A percentile compares a stretch with the other conserved stretches of the same genome.
Evolutionary conservation across 495 filamentous ascomycete genomes (phyloP).

Genomic region (Annulohypoxylon stygium): DNA sequence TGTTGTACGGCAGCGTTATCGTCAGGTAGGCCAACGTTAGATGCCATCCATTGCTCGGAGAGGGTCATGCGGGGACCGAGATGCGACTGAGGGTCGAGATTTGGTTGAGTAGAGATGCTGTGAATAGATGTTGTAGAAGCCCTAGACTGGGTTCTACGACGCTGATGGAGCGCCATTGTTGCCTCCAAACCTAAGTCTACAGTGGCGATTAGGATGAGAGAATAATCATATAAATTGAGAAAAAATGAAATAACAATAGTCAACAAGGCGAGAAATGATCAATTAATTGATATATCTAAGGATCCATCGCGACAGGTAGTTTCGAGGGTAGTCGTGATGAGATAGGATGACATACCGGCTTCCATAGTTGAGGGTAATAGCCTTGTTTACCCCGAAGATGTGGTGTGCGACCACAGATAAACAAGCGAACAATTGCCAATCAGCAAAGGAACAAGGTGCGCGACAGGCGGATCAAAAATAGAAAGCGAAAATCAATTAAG

Average conservation of each 20-base stretch:
- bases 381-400: conserved; percentile 50
- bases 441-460: conserved; percentile 18
- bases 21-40: conserved; percentile 62
- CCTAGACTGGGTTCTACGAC: conserved; percentile 74
- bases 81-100: conserved; percentile 68
- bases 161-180: conserved; percentile 48
- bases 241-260: not conserved
- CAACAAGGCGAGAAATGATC: not conserved
- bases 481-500: conserved; percentile 31
- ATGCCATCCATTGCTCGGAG: conserved; percentile 66
- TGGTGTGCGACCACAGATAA: conserved; percentile 47
- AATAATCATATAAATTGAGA: not conserved
- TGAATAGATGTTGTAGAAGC: conserved; percentile 88
- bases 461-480: conserved; percentile 24
- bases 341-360: conserved; percentile 37
- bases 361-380: conserved; percentile 35
- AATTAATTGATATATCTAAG: not conserved
- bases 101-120: conserved; percentile 75
- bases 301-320: not conserved
- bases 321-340: not conserved
- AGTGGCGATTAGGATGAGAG: conserved; percentile 33
- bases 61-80: conserved; percentile 65
- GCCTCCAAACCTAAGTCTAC: conserved; percentile 41
- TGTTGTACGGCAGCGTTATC: conserved; percentile 52
- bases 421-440: conserved; percentile 32